Base-by-base conservation (phyloP, 768 basidiomycete species). In the Mrakia blollopis region DNA sequence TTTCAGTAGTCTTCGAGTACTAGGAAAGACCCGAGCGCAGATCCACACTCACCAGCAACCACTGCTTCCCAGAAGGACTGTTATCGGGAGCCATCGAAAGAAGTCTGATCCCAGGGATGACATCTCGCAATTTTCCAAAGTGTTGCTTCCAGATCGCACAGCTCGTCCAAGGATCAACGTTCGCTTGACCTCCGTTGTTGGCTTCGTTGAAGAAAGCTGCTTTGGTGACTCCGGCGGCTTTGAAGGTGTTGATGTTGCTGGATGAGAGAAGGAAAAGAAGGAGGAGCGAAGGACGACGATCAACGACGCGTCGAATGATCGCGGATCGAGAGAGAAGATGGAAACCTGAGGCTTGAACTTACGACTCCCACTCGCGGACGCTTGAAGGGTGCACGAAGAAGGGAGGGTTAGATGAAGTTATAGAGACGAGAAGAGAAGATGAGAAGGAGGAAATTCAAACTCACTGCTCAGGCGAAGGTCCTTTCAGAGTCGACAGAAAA, bases 11-110 rank as follows among this genome's bases (percentile, higher is more conserved):
- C n/a, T n/a, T n/a, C n/a, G n/a, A n/a, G n/a, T n/a, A n/a, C n/a
- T n/a, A n/a, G n/a, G n/a, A n/a, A n/a, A n/a, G n/a, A n/a, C n/a
- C n/a, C n/a, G n/a, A n/a, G n/a, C 44, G 44, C 44, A 44, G 10
- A 44, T 4, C 14, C 11, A 6, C 44, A 50, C 47, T 21, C 47
- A 50, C 47, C 47, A 61, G 30, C 25, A 73, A 60, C 72, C 72
- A 73, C 60, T 61, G 60, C 72, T 73, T 73, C 28, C 74, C 74
- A 7, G 63, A 67, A 41, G 74, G 63, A 16, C 62, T 47, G 41
- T 37, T 52, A 63, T 75, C 74, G 25, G 74, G 74, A 18, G 74
- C 63, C 50, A 63, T 63, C 63, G 74, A 75, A 28, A 62, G 62
- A 37, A 75, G 74, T 1, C 61, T 60, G 57, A 73, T 73, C 39